Percentiles rank a stretch among this genome's conserved stretches.
Conservation (phyloP, 2,329 filamentous ascomycete genomes). For the Claviceps capensis region DNA sequence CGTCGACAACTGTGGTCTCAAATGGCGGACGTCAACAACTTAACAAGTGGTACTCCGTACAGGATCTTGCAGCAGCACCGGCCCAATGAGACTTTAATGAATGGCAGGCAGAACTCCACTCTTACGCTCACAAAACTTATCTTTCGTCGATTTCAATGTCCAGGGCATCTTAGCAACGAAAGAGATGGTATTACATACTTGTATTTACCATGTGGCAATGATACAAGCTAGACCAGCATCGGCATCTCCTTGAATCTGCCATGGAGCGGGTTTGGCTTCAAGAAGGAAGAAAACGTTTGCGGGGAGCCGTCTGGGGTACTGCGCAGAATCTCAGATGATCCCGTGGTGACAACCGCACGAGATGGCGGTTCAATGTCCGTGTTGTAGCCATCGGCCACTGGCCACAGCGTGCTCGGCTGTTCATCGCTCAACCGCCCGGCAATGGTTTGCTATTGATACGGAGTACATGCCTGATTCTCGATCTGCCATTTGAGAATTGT, state of each 20-base stretch:
- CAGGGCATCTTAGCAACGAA: neutral
- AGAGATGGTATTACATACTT: neutral
- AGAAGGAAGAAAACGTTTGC: constrained; percentile 1
- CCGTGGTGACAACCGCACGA: neutral
- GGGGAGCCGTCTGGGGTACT: constrained; percentile 5
- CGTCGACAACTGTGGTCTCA: neutral
- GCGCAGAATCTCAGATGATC: neutral
- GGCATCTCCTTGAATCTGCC: neutral
- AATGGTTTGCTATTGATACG: neutral
- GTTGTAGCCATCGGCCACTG: neutral
- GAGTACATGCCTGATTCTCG: no score
- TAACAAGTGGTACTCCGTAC: neutral
- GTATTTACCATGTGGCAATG: no score
- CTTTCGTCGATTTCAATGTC: neutral
- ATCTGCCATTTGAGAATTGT: neutral
- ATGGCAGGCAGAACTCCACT: constrained; percentile 1
- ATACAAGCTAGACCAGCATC: neutral
- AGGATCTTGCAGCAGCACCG: neutral
- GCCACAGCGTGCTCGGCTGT: neutral
- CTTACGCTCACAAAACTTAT: constrained; percentile 3
- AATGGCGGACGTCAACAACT: neutral
- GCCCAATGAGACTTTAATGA: neutral
- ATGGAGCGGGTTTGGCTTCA: neutral
- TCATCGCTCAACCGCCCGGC: neutral
- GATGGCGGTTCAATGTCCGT: neutral